These are phyloP conservation scores for Podospora sp. DNA, from an alignment of 495 filamentous ascomycete genomes.

Conservation along the genomic window DNA sequence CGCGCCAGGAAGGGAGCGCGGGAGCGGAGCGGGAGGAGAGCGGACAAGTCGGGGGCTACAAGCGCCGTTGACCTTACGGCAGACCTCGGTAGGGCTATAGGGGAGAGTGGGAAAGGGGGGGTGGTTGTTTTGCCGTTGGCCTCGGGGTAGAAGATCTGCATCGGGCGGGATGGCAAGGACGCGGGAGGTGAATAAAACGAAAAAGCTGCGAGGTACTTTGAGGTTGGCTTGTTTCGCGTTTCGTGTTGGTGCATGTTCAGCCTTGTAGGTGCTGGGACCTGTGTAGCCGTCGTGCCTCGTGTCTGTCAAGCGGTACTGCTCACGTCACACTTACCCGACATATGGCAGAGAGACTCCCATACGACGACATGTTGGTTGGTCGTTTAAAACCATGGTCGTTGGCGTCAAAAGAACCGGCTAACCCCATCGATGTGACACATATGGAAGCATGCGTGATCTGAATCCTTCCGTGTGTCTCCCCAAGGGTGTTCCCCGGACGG, in stretches of 20 bases:
- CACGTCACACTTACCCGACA: not conserved
- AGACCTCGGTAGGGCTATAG: not conserved
- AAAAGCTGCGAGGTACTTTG: slow-evolving; percentile 11
- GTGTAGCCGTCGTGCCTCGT: not conserved
- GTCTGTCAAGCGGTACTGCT: not conserved
- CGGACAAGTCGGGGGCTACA: not conserved
- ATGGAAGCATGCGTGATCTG: not conserved
- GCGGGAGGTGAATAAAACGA: not conserved
- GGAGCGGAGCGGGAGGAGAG: not conserved
- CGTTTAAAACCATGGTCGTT: not conserved
- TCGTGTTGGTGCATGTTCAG: not conserved
- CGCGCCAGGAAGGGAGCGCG: not conserved
- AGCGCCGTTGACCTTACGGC: not conserved
- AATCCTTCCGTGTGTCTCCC: not conserved
- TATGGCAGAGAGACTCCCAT: not conserved
- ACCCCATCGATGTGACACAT: not conserved
- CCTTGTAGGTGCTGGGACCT: slow-evolving; percentile 4
- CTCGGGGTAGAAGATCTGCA: not conserved
- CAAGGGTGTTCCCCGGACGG: not conserved
- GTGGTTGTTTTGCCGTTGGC: not conserved
- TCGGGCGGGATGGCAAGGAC: not conserved
- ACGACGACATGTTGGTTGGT: not conserved
- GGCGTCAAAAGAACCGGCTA: not conserved
- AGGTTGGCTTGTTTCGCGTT: not conserved
- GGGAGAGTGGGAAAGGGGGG: not conserved